These are phyloP conservation scores for Sugiyamaella americana DNA, from an alignment of 805 yeast genomes.

Conservation along the genomic window DNA sequence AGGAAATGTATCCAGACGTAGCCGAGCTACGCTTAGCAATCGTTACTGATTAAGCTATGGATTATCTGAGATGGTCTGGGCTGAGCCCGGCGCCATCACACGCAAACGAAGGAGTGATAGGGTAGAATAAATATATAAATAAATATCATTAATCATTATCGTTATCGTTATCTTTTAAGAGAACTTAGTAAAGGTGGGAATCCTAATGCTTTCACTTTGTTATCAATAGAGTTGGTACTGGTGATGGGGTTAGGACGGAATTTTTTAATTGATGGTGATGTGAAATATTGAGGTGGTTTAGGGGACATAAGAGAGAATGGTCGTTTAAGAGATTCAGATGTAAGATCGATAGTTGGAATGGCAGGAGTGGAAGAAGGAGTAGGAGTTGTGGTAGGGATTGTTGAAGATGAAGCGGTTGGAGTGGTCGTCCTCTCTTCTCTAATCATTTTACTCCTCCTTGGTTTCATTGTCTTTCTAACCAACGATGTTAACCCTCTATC, in stretches of 20 bases:
- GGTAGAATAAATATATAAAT: too few species aligned
- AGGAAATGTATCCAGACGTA: too few species aligned
- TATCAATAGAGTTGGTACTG: conserved; percentile 12
- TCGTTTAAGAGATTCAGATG: not conserved
- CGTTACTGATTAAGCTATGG: too few species aligned
- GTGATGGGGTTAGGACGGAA: too few species aligned
- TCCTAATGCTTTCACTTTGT: conserved; percentile 24
- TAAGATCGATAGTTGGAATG: not conserved
- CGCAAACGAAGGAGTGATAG: too few species aligned
- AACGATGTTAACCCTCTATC: conserved; percentile 12
- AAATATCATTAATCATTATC: not conserved
- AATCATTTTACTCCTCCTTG: not conserved
- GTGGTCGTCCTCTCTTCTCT: too few species aligned
- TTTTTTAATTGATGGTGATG: conserved; percentile 3
- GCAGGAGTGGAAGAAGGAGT: not conserved
- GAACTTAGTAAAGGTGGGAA: conserved; percentile 25
- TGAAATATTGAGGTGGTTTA: conserved; percentile 15
- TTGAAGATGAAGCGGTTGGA: not conserved
- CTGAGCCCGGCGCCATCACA: too few species aligned
- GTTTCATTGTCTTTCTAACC: not conserved
- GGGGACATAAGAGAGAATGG: conserved; percentile 11
- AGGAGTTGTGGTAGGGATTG: not conserved
- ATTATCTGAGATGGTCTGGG: too few species aligned
- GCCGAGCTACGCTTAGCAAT: too few species aligned
- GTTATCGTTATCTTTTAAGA: not conserved